Evolutionary conservation across 1,139 yeast species (phyloP).

Genomic region (Petasospora rhodanensis): DNA sequence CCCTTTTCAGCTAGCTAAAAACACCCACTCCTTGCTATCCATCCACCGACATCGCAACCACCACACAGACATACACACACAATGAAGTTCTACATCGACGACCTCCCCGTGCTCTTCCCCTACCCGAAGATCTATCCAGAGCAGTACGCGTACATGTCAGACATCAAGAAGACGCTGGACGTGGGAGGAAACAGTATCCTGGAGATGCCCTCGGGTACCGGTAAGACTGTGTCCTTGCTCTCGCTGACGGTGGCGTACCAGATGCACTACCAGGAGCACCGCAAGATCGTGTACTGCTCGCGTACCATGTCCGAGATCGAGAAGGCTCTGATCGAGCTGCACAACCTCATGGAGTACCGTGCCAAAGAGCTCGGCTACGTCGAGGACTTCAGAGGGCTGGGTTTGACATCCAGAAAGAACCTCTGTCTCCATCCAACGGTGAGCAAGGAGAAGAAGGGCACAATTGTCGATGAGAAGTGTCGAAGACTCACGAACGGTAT

Average conservation of each 20-base stretch:
- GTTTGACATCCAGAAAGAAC: constrained; percentile 90
- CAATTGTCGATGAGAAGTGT: constrained; percentile 92
- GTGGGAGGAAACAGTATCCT: constrained; percentile 96
- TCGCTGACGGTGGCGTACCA: constrained; percentile 94
- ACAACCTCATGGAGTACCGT: constrained; percentile 82
- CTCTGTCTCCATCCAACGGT: constrained; percentile 87
- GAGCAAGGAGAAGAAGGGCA: constrained; percentile 86
- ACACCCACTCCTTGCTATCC: too few relatives aligned
- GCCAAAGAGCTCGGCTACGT: constrained; percentile 74
- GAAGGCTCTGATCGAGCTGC: constrained; percentile 92
- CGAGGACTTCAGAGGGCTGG: constrained; percentile 90
- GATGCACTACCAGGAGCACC: constrained; percentile 89
- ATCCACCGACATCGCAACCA: too few relatives aligned
- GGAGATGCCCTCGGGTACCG: constrained; percentile 99
- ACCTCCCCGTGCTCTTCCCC: constrained; percentile 93
- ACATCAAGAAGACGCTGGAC: constrained; percentile 87
- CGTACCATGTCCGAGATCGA: constrained; percentile 99
- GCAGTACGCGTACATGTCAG: constrained; percentile 96
- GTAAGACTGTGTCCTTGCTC: constrained; percentile 87
- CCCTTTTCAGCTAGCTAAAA: too few relatives aligned
- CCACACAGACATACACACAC: too few relatives aligned
- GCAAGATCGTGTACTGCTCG: constrained; percentile 93
- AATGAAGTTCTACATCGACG: constrained; percentile 73
- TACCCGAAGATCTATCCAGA: constrained; percentile 97
- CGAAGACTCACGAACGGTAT: constrained; percentile 92